Evolutionary conservation across 495 filamentous ascomycete genomes (phyloP).

Genomic region (Aspergillus ellipticus): DNA sequence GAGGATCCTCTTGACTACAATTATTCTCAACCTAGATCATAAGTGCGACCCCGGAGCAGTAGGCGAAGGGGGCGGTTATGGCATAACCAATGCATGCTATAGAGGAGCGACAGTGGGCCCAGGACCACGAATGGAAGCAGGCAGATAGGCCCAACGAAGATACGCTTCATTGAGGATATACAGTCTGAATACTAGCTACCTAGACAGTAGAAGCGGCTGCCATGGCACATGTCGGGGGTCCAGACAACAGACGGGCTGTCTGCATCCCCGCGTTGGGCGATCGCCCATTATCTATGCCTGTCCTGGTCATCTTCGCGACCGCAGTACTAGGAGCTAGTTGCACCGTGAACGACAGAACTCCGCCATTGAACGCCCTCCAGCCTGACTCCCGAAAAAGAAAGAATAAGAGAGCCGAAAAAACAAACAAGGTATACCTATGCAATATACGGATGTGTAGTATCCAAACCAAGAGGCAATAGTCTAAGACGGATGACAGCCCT

Average conservation of each 20-base stretch:
- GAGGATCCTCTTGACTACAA: too few species aligned
- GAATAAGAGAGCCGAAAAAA: slow-evolving; percentile 12
- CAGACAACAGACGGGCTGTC: neutral
- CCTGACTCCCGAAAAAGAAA: neutral
- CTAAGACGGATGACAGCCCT: neutral
- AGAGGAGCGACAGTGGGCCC: too few species aligned
- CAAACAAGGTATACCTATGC: slow-evolving; percentile 25
- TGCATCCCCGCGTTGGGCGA: neutral
- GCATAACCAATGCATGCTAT: too few species aligned
- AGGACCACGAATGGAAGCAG: too few species aligned
- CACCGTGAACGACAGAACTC: neutral
- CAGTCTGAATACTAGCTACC: slow-evolving; percentile 3
- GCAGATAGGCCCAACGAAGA: too few species aligned
- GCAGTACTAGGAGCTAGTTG: neutral
- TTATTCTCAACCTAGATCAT: too few species aligned
- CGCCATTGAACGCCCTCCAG: slow-evolving; percentile 2
- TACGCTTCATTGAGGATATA: slow-evolving; percentile 4
- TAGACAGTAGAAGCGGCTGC: too few species aligned
- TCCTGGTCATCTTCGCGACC: neutral
- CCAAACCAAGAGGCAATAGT: slow-evolving; percentile 4
- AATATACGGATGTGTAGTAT: slow-evolving; percentile 19
- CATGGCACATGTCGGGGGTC: neutral
- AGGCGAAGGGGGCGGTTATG: too few species aligned
- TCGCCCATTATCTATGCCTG: neutral
- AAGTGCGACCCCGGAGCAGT: too few species aligned